Percentiles rank a stretch among this genome's conserved stretches.
Conservation (phyloP, 345 rosid genomes). For the Eucalyptus victrix region DNA sequence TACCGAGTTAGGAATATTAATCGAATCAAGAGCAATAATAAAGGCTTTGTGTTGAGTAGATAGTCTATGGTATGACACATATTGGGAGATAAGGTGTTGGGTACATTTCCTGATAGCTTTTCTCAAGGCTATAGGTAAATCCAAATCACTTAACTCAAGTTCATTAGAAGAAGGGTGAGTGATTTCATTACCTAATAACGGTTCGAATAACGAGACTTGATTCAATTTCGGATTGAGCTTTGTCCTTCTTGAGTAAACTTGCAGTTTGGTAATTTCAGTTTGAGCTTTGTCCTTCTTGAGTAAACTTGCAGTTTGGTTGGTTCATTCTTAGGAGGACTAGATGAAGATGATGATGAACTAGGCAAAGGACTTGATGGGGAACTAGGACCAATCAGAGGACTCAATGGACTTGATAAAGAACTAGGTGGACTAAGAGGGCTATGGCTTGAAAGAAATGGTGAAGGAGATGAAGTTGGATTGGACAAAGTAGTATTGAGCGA, state of each 20-base stretch:
- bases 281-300: neutral
- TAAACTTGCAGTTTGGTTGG: neutral
- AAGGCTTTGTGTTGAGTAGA: neutral
- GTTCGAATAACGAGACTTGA: too few relatives aligned
- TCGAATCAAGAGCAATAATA: neutral
- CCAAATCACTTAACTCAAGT: neutral
- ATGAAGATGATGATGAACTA: neutral
- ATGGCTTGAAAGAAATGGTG: neutral
- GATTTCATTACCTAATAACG: too few relatives aligned
- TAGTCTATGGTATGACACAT: neutral
- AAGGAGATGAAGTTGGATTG: neutral
- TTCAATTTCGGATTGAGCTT: neutral
- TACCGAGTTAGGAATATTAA: too few relatives aligned
- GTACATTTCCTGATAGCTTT: too few relatives aligned
- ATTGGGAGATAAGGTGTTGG: neutral
- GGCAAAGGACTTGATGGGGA: neutral
- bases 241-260: neutral
- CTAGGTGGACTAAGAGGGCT: neutral
- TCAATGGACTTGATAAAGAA: neutral
- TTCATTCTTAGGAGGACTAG: neutral
- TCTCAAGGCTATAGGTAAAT: neutral
- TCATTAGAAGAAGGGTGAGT: neutral
- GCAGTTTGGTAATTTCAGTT: accelerated
- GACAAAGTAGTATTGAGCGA: neutral
- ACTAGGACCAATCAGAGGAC: neutral